Conservation (phyloP, 2,329 filamentous ascomycete species). For the Orbilia blumenaviensis region DNA sequence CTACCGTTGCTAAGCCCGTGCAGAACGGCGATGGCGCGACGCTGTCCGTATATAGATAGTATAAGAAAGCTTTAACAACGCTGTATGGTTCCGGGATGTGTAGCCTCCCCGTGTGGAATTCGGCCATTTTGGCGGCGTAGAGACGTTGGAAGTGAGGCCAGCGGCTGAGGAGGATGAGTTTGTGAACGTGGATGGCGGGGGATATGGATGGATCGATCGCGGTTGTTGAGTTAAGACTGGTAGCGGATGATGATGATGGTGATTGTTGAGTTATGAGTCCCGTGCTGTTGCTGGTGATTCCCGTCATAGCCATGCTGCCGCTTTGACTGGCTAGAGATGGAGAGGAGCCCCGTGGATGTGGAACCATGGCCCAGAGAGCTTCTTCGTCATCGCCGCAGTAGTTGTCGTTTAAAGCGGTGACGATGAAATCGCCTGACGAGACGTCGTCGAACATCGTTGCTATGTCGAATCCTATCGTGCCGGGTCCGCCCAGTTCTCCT, state of each 20-base stretch:
- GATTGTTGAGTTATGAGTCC: constrained; percentile 16
- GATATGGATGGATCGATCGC: constrained; percentile 57
- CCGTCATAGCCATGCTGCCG: background rate
- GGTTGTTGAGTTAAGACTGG: constrained; percentile 53
- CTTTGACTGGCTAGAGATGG: constrained; percentile 23
- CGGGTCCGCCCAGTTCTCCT: constrained; percentile 61
- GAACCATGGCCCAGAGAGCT: constrained; percentile 55
- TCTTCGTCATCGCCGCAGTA: constrained; percentile 72
- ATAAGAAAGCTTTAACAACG: constrained; percentile 91
- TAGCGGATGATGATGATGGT: constrained; percentile 29
- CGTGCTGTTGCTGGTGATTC: constrained; percentile 7
- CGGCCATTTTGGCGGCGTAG: constrained; percentile 93
- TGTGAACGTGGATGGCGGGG: constrained; percentile 90
- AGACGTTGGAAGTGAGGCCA: constrained; percentile 97
- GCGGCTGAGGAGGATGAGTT: constrained; percentile 89
- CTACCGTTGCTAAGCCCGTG: constrained; percentile 79
- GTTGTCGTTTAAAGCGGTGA: constrained; percentile 86
- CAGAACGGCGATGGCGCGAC: constrained; percentile 73
- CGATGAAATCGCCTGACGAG: constrained; percentile 84
- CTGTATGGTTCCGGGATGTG: constrained; percentile 96
- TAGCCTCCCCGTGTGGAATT: constrained; percentile 97
- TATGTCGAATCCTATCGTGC: constrained; percentile 78
- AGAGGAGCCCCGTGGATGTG: constrained; percentile 31
- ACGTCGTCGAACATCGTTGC: constrained; percentile 88
- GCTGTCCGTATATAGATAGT: constrained; percentile 95